A percentile compares a stretch with the other conserved stretches of the same genome.
Conservation (phyloP, 192 early-diverging fungal genomes). For the Backusella morwellensis region DNA sequence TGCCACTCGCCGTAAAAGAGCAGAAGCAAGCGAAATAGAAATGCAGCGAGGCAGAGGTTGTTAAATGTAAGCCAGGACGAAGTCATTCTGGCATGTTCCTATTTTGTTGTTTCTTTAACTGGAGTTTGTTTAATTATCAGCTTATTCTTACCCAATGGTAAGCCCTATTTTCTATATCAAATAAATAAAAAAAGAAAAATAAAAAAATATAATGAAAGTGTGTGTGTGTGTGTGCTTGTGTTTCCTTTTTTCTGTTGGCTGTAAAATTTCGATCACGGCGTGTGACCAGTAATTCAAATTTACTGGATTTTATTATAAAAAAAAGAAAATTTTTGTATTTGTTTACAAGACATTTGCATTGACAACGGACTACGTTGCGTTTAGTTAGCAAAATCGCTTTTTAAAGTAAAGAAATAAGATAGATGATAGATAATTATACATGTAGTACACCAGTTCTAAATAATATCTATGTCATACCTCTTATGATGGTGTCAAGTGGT, state of each 20-base stretch:
- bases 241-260: not conserved
- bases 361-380: too few species aligned
- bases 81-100: not conserved
- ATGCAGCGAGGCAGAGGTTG: constrained; percentile 21
- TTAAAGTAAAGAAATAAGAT: not conserved
- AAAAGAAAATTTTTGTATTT: too few species aligned
- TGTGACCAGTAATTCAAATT: not conserved
- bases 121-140: too few species aligned
- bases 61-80: constrained; percentile 28
- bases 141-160: too few species aligned
- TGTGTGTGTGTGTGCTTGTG: not conserved
- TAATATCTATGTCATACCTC: not conserved
- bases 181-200: not conserved
- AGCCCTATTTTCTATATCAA: not conserved
- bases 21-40: constrained; percentile 60
- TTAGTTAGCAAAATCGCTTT: too few species aligned
- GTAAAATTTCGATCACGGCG: not conserved
- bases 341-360: too few species aligned
- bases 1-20: constrained; percentile 87
- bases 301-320: too few species aligned
- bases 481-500: not conserved
- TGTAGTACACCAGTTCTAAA: not conserved
- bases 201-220: not conserved
- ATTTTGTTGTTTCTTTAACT: not conserved
- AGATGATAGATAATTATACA: not conserved